Evolutionary conservation across 768 basidiomycete species (phyloP).

Genomic region (Phylloporus sp.): DNA sequence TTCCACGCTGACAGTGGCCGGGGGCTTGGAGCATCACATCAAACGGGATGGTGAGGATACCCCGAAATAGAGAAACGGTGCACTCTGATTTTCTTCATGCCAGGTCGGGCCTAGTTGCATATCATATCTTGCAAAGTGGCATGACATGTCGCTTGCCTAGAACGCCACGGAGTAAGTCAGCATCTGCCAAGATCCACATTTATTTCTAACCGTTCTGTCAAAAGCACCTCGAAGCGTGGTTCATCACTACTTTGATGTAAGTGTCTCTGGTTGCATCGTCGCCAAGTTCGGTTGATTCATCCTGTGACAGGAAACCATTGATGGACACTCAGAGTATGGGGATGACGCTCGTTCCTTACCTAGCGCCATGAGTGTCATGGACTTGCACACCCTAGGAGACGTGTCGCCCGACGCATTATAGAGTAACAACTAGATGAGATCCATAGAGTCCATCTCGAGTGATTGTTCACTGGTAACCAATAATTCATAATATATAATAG

Average conservation of each 20-base stretch:
- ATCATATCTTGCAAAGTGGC: conserved; percentile 88
- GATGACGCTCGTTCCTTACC: conserved; percentile 63
- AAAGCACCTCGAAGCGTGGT: conserved; percentile 86
- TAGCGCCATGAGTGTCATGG: conserved; percentile 57
- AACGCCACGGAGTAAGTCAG: conserved; percentile 82
- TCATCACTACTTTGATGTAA: conserved; percentile 91
- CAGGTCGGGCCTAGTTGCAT: conserved; percentile 87
- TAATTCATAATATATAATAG: conserved; percentile 27
- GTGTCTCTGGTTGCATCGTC: conserved; percentile 21
- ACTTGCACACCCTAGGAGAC: conserved; percentile 58
- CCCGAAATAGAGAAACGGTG: neutral
- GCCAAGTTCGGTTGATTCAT: neutral
- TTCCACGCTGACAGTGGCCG: conserved; percentile 93
- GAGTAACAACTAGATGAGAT: neutral
- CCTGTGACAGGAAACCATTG: conserved; percentile 61
- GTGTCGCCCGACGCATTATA: conserved; percentile 70
- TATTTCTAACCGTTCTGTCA: conserved; percentile 6
- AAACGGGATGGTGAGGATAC: conserved; percentile 83
- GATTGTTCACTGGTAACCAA: conserved; percentile 7
- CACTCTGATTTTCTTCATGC: neutral
- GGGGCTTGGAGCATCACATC: conserved; percentile 95
- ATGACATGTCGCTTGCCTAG: conserved; percentile 85
- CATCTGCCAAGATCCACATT: neutral
- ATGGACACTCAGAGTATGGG: conserved; percentile 66
- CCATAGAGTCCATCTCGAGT: neutral